Percentiles rank a stretch among this genome's conserved stretches.
Evolutionary conservation across 306 rosid species (phyloP).

Genomic region (Dryas alaskensis): DNA sequence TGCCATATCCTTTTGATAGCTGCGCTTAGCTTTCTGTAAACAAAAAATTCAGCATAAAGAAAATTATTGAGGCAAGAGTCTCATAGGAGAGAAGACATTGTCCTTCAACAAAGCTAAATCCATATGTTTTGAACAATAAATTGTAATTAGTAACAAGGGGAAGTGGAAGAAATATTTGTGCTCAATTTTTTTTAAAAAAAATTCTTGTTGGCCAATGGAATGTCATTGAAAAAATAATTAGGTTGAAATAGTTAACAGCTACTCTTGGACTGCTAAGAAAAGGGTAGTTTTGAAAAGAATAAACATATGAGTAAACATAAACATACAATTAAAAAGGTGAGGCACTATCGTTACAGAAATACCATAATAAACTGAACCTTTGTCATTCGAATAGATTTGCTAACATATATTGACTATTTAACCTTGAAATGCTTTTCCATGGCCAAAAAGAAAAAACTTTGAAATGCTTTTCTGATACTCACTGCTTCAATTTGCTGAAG

Average conservation of each 20-base stretch:
- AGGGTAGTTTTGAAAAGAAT: neutral
- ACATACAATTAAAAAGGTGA: neutral
- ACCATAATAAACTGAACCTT: neutral
- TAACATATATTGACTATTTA: neutral
- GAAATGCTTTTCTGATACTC: slow-evolving; percentile 32
- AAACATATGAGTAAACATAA: neutral
- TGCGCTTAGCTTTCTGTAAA: slow-evolving; percentile 83
- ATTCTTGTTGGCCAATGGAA: neutral
- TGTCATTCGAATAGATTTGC: neutral
- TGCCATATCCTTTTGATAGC: slow-evolving; percentile 83
- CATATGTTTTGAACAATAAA: neutral
- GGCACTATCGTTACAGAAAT: neutral
- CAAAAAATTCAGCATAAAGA: slow-evolving; percentile 7
- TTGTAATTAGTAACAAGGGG: neutral
- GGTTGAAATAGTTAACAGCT: neutral
- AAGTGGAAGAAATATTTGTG: neutral
- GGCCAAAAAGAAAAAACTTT: neutral
- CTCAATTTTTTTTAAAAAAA: neutral
- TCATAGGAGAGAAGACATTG: neutral
- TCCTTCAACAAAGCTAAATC: neutral
- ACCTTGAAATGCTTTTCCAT: no score
- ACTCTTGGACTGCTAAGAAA: neutral
- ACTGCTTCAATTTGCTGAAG: slow-evolving; percentile 87
- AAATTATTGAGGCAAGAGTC: neutral
- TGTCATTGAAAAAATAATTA: neutral